A percentile compares a stretch with the other conserved stretches of the same genome.
Evolutionary conservation across 495 filamentous ascomycete species (phyloP).

Genomic region (Podospora appendiculata): DNA sequence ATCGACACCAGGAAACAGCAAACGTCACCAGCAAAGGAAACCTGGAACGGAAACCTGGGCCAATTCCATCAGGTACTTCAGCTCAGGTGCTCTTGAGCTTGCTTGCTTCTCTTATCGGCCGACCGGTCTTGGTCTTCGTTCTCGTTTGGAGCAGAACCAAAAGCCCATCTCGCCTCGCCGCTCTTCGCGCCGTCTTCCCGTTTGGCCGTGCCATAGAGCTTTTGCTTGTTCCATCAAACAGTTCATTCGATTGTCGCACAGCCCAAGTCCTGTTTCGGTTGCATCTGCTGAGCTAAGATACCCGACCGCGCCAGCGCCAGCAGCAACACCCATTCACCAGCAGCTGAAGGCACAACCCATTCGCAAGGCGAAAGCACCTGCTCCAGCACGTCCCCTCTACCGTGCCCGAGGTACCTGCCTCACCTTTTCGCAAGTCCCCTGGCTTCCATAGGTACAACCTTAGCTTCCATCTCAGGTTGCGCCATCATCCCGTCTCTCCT

Average conservation of each 20-base stretch:
- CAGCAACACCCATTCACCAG: not conserved
- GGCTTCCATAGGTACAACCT: too few species aligned
- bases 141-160: too few species aligned
- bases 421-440: too few species aligned
- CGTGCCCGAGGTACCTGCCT: too few species aligned
- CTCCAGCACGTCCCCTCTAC: not conserved
- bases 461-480: conserved; percentile 3
- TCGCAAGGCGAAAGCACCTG: not conserved
- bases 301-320: not conserved
- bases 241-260: conserved; percentile 3
- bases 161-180: not conserved
- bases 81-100: not conserved
- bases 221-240: too few species aligned
- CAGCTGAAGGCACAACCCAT: not conserved
- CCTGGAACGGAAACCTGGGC: too few species aligned
- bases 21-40: too few species aligned
- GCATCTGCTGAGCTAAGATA: conserved; percentile 13
- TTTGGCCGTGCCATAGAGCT: conserved; percentile 6
- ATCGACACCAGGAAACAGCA: too few species aligned
- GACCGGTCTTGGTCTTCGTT: too few species aligned
- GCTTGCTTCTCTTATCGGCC: not conserved
- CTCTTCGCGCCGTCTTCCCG: not conserved
- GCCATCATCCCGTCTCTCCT: conserved; percentile 13
- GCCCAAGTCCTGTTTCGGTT: conserved; percentile 12
- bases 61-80: too few species aligned